Conservation (phyloP, 1,284 basidiomycete species). For the Boletellus sp. region DNA sequence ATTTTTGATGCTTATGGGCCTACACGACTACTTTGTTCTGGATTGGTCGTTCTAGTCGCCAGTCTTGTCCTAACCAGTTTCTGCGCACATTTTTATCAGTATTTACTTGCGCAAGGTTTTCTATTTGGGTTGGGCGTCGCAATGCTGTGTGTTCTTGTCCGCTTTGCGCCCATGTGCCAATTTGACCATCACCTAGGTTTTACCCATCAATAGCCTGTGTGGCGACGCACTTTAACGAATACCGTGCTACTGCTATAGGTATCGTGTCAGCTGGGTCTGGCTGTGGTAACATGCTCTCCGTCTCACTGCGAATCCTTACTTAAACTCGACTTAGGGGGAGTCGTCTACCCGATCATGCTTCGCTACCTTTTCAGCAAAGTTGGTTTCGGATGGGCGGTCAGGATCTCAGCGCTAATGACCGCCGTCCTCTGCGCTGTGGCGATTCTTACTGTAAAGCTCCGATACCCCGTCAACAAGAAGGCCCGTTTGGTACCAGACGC, state of each 20-base stretch:
- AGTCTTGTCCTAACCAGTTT: constrained; percentile 54
- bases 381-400: constrained; percentile 63
- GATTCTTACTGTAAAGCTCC: constrained; percentile 38
- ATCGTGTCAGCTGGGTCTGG: constrained; percentile 53
- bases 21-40: constrained; percentile 41
- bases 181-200: constrained; percentile 42
- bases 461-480: constrained; percentile 20
- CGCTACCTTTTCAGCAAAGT: constrained; percentile 50
- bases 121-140: constrained; percentile 59
- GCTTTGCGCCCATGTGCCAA: constrained; percentile 3
- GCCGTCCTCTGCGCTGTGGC: constrained; percentile 40
- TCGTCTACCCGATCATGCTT: constrained; percentile 65
- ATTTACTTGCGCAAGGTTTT: constrained; percentile 56
- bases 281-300: constrained; percentile 38
- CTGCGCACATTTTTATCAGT: constrained; percentile 54
- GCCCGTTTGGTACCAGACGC: constrained; percentile 23
- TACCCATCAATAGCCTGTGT: constrained; percentile 55
- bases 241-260: constrained; percentile 58
- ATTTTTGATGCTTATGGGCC: constrained; percentile 53
- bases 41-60: constrained; percentile 40
- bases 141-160: constrained; percentile 43
- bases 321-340: constrained; percentile 45
- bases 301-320: constrained; percentile 19
- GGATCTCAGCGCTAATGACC: constrained; percentile 44
- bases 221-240: constrained; percentile 51